Conservation (phyloP, 2,329 filamentous ascomycete genomes). For the Scedosporium dehoogii region DNA sequence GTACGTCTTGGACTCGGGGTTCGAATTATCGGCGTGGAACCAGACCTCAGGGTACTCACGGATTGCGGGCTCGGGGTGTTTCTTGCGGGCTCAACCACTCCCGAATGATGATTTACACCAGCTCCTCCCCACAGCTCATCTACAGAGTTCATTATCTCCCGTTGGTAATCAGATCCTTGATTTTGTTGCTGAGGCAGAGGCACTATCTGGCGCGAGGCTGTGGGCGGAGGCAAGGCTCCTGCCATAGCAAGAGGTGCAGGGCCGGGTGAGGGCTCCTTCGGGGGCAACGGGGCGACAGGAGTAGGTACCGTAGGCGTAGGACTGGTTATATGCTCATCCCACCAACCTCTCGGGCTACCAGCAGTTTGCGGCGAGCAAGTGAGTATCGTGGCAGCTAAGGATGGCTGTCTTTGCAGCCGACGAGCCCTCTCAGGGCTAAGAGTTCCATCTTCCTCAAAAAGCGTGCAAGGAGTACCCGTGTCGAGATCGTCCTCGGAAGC, state of each 20-base stretch:
- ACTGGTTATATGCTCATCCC: not conserved
- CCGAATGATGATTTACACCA: not conserved
- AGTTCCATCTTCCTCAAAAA: slow-evolving; percentile 61
- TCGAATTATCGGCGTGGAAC: not conserved
- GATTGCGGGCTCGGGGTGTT: not conserved
- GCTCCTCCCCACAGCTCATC: not conserved
- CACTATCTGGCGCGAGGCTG: too few species aligned
- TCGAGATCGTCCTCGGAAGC: slow-evolving; percentile 36
- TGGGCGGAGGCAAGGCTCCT: too few species aligned
- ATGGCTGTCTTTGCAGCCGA: not conserved
- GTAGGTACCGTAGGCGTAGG: not conserved
- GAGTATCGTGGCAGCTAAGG: not conserved
- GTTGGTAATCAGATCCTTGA: not conserved
- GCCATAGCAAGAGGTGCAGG: not conserved
- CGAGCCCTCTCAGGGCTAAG: slow-evolving; percentile 22
- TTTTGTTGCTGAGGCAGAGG: not conserved
- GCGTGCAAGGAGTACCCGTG: slow-evolving; percentile 48
- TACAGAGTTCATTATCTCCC: not conserved
- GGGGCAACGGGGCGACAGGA: not conserved
- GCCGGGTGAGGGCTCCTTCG: not conserved
- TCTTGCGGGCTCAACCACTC: not conserved
- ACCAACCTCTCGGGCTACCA: not conserved
- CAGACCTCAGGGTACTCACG: not conserved
- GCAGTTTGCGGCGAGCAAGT: not conserved
- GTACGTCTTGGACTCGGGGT: not conserved